Conservation (phyloP, 1,284 basidiomycete genomes). For the Peniophora sp. region DNA sequence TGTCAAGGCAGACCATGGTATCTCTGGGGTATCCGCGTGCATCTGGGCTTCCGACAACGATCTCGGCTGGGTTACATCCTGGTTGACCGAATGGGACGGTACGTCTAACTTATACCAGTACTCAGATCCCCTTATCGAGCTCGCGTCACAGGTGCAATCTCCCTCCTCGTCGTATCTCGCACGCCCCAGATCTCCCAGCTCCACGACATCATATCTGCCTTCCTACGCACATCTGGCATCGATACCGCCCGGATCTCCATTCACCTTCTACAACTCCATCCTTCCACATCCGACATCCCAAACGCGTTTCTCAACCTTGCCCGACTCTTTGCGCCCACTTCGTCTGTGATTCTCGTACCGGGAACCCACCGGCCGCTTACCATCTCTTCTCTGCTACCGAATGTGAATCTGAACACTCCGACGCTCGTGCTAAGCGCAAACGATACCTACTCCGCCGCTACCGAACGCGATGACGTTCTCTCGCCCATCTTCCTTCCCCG, state of each 20-base stretch:
- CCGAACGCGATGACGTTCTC: conserved; percentile 18
- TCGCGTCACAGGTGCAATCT: conserved; percentile 42
- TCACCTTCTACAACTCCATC: conserved; percentile 41
- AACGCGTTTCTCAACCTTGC: conserved; percentile 59
- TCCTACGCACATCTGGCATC: conserved; percentile 21
- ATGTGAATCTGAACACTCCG: conserved; percentile 6
- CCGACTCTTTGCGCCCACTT: conserved; percentile 46
- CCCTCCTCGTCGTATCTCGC: conserved; percentile 41
- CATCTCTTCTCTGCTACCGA: conserved; percentile 8
- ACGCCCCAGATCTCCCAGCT: conserved; percentile 11
- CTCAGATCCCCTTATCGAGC: too few species aligned
- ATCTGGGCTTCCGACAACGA: conserved; percentile 37
- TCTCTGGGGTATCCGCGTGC: conserved; percentile 35
- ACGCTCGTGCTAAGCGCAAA: conserved; percentile 21
- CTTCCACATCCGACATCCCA: conserved; percentile 29
- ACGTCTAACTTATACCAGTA: too few species aligned
- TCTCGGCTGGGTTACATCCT: conserved; percentile 25
- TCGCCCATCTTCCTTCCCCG: conserved; percentile 41
- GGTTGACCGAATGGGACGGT: conserved; percentile 45
- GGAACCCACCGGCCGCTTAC: conserved; percentile 19
- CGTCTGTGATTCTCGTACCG: conserved; percentile 45
- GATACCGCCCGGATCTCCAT: conserved; percentile 27
- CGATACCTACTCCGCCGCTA: conserved; percentile 22
- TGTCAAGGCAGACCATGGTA: not conserved
- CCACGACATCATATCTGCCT: conserved; percentile 10